Evolutionary conservation across 768 basidiomycete genomes (phyloP), one percentile per base, ranked within the genome.

Genomic region (Boletus patriciae): DNA sequence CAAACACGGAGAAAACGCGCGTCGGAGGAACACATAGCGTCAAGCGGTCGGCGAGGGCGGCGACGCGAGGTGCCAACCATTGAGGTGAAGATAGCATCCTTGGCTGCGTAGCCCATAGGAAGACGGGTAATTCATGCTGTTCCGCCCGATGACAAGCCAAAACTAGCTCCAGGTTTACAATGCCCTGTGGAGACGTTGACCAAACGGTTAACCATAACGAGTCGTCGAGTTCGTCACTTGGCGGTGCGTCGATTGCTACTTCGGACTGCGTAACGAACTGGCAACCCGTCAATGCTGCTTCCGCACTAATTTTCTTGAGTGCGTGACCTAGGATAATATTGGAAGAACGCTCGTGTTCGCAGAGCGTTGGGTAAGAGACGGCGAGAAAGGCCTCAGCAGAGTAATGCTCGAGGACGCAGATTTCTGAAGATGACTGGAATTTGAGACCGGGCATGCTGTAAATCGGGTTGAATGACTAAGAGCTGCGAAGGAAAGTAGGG

Each of bases 301-400:
- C 78, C 25, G 69, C 67, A 33, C 66, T 69, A 52, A 78, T 62
- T 45, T 73, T 69, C 59, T 78, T 77, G 48, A 79, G 72, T 1
- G 83, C 82, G 48, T 80, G 79, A 1, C 79, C 81, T 3, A 83
- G 67, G 46, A 85, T 76, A 48, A 83, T 78, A 55, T 84, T 83
- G 21, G 81, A 72, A 2, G 80, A 78, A 25, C 71, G 73, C 62
- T 83, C 81, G 45, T 82, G 70, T 29, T 64, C 67, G 36, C 68
- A 70, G 44, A 83, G 73, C 8, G 75, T 74, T 21, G 76, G 75
- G 55, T 77, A 76, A 15, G 78, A 66, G 29, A 68, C 68, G 4
- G 72, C 60, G 29, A 83, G 73, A 57, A 81, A 80, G 42, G 76
- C 70, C 44, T 64, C 68, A 19, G 79, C 72, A 51, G 74, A 65